Base-by-base conservation (phyloP, 2,329 filamentous ascomycete genomes). In the Apiospora saccharicola region DNA sequence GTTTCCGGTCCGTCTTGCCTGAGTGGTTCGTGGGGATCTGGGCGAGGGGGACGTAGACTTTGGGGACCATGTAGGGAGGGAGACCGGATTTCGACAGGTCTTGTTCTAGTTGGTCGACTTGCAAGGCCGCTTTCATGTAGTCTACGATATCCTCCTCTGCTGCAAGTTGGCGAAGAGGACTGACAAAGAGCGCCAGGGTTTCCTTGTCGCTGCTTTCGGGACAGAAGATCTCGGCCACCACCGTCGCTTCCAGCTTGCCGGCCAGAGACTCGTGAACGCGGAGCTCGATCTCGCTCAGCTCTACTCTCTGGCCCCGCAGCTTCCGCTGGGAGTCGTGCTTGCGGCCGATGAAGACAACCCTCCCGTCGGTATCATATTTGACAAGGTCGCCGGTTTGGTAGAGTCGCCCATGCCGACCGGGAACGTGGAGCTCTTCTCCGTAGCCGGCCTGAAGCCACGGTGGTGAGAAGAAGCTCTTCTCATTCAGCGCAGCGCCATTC, bases 361-460 rank as follows among this genome's bases (percentile, higher is more conserved):
- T 68, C 19, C 81, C 80, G 70, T 84, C 79, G 1, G 75, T 73
- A 57, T 79, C 73, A 46, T 83, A 83, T 64, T 75, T 76, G n/a
- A 77, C 83, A 7, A 85, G 78, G 73, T 85, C 83, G 44, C 83
- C 83, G 4, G 83, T 84, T 67, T 79, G 80, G 74, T 84, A 85
- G 7, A 85, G 64, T 0, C 80, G 75, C 6, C 43, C 47, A 24
- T 37, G n/a, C n/a, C 51, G 24, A 4, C 41, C 19, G 1, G 77
- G 76, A 46, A 34, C 53, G 13, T 75, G 72, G 13, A 75, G 76
- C 14, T 73, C 71, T n/a, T 76, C 71, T n/a, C 75, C 75, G 8
- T 30, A 43, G n/a, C 61, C 61, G 4, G 34, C 4, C 24, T 5
- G 10, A 12, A 67, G 61, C 61, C 61, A 67, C 2, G 61, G 34